A percentile compares a stretch with the other conserved stretches of the same genome.
These are phyloP conservation scores for Wallacemonas sp. DNA, from an alignment of 208 protist species.

Conservation along the genomic window DNA sequence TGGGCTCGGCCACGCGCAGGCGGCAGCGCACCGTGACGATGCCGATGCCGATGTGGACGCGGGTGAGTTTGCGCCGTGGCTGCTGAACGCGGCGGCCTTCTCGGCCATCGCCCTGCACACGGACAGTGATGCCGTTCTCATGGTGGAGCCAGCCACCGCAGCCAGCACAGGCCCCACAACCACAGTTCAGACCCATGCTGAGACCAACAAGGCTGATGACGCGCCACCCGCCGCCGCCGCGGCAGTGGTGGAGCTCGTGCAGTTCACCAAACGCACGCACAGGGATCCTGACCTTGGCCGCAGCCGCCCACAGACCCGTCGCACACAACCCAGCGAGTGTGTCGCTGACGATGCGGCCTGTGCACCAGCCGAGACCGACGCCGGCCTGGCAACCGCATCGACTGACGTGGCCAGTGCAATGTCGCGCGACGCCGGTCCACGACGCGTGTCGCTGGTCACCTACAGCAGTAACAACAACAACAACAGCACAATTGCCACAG, in stretches of 20 bases:
- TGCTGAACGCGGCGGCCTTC: conserved; percentile 68
- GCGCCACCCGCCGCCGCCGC: too few species aligned
- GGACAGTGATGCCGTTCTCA: conserved; percentile 60
- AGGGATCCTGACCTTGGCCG: background rate
- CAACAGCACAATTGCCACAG: background rate
- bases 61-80: conserved; percentile 46
- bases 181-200: background rate
- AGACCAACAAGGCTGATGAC: too few species aligned
- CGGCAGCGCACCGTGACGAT: background rate
- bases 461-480: background rate
- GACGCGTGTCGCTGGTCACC: background rate
- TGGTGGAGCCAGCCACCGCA: conserved; percentile 31
- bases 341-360: too few species aligned
- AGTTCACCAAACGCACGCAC: background rate
- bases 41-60: background rate
- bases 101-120: conserved; percentile 50
- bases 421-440: too few species aligned
- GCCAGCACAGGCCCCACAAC: background rate
- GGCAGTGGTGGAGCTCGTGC: conserved; percentile 6
- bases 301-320: background rate
- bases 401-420: too few species aligned
- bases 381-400: too few species aligned
- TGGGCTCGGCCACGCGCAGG: background rate
- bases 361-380: too few species aligned
- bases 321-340: too few species aligned